Conservation (phyloP, 257 asterid species). For the Cordia subcordata region DNA sequence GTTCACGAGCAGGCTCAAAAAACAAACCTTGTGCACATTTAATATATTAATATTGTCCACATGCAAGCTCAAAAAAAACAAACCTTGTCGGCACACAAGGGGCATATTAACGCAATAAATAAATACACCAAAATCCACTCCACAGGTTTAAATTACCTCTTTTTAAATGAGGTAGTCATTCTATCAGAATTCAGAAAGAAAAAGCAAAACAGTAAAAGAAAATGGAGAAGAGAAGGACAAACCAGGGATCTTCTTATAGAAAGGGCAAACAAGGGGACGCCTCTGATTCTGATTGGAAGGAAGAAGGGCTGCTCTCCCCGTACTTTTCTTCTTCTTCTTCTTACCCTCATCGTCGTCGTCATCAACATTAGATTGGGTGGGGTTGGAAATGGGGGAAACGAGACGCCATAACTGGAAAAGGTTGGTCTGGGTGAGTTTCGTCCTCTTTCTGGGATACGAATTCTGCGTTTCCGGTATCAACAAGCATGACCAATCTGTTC, state of each 20-base stretch:
- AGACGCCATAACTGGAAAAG: constrained; percentile 25
- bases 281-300: too few relatives aligned
- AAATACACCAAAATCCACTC: too few relatives aligned
- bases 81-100: too few relatives aligned
- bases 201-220: background rate
- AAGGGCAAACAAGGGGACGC: constrained; percentile 27
- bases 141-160: too few relatives aligned
- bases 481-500: constrained; percentile 17
- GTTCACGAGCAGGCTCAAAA: too few relatives aligned
- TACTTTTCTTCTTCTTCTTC: constrained; percentile 1
- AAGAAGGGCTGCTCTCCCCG: background rate
- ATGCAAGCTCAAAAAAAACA: too few relatives aligned
- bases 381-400: background rate
- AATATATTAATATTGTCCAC: too few relatives aligned
- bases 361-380: background rate
- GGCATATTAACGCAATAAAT: too few relatives aligned
- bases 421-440: constrained; percentile 17
- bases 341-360: background rate
- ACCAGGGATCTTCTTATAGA: constrained; percentile 24
- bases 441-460: background rate
- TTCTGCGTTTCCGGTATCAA: too few relatives aligned
- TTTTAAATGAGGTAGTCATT: background rate
- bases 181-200: background rate
- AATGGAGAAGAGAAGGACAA: background rate
- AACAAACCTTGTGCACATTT: too few relatives aligned